phyloP scores from a whole-genome alignment of 306 rosid species.

The Biancaea sappan region DNA sequence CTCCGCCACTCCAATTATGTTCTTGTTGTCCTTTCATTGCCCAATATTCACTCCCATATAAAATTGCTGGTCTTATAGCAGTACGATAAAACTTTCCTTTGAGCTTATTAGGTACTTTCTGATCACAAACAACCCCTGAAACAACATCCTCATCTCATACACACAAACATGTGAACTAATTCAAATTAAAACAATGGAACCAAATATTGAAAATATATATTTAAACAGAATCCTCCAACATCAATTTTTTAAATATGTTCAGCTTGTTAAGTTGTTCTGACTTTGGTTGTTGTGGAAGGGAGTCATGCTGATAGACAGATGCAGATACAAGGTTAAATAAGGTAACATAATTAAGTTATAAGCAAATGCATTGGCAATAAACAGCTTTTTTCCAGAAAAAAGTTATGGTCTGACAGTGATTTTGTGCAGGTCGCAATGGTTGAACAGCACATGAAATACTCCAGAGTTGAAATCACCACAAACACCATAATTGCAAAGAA shows the following conservation, averaged over 20 bases:
- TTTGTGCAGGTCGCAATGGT: constrained; percentile 23
- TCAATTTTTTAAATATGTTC: constrained; percentile 61
- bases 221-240: too few species aligned
- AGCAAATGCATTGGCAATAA: constrained; percentile 1
- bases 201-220: too few species aligned
- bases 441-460: neutral
- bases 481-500: constrained; percentile 2
- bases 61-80: too few species aligned
- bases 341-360: neutral
- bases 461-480: constrained; percentile 9
- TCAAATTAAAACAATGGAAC: too few species aligned
- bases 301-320: constrained; percentile 61
- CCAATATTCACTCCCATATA: too few species aligned
- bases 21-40: too few species aligned
- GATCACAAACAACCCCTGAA: too few species aligned
- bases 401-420: constrained; percentile 14
- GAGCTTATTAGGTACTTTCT: too few species aligned
- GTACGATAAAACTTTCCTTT: too few species aligned
- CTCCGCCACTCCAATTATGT: too few species aligned
- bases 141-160: too few species aligned
- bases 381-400: constrained; percentile 17
- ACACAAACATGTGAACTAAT: too few species aligned
- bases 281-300: constrained; percentile 67
- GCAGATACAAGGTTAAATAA: constrained; percentile 23
- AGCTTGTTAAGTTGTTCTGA: constrained; percentile 68